phyloP scores from a whole-genome alignment of 768 basidiomycete species.

The Rhodotorula paludigena region DNA sequence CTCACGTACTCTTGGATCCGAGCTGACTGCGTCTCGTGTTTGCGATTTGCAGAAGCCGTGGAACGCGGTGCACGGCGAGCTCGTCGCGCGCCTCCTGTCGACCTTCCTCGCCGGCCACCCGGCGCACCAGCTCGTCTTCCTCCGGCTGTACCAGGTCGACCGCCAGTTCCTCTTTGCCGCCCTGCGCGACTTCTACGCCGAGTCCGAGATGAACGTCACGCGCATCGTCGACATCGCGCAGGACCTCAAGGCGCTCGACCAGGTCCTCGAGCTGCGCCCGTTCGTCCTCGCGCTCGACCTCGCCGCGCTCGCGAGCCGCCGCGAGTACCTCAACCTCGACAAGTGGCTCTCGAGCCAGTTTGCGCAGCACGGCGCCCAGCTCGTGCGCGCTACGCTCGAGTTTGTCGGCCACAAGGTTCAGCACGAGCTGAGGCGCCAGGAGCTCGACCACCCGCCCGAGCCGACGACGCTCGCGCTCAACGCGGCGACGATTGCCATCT shows the following conservation, averaged over 20 bases:
- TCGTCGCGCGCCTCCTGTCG: slow-evolving; percentile 73
- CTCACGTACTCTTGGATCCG: background rate
- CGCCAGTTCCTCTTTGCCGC: slow-evolving; percentile 78
- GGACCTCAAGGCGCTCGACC: slow-evolving; percentile 90
- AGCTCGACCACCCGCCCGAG: slow-evolving; percentile 63
- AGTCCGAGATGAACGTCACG: slow-evolving; percentile 86
- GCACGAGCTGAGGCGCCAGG: slow-evolving; percentile 69
- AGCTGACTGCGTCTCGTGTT: too few species aligned
- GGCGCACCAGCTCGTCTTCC: slow-evolving; percentile 93
- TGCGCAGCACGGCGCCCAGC: slow-evolving; percentile 71
- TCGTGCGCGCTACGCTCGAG: slow-evolving; percentile 76
- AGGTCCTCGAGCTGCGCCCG: slow-evolving; percentile 68
- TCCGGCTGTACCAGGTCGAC: slow-evolving; percentile 89
- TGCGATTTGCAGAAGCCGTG: slow-evolving; percentile 61
- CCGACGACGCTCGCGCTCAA: slow-evolving; percentile 79
- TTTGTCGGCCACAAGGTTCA: slow-evolving; percentile 92
- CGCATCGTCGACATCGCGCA: slow-evolving; percentile 91
- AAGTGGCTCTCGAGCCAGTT: slow-evolving; percentile 94
- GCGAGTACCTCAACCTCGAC: slow-evolving; percentile 91
- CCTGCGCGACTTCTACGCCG: slow-evolving; percentile 85
- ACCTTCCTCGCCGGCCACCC: slow-evolving; percentile 91
- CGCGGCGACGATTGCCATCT: slow-evolving; percentile 82
- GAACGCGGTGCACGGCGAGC: slow-evolving; percentile 81
- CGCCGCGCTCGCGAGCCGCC: slow-evolving; percentile 82
- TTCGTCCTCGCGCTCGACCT: slow-evolving; percentile 80